These are phyloP conservation scores for Dovyalis caffra DNA, from an alignment of 345 rosid species.

Conservation along the genomic window DNA sequence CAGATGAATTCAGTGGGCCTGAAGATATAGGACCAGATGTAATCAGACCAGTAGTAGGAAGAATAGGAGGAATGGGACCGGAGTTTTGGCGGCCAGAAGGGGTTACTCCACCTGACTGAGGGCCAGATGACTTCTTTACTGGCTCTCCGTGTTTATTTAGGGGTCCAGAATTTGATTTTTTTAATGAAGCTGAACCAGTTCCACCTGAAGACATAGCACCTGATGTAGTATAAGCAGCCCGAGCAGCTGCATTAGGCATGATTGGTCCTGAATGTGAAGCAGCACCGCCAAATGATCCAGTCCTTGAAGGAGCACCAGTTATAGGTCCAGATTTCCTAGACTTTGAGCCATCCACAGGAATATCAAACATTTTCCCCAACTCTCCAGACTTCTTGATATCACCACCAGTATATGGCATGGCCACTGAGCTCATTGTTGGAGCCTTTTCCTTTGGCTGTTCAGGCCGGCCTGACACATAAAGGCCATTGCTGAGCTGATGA, in stretches of 20 bases:
- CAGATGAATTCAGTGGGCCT: conserved; percentile 79
- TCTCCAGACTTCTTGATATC: conserved; percentile 94
- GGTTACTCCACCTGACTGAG: conserved; percentile 91
- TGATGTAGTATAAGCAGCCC: conserved; percentile 64
- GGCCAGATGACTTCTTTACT: conserved; percentile 81
- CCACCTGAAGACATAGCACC: conserved; percentile 65
- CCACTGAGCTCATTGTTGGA: conserved; percentile 82
- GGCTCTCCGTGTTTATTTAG: conserved; percentile 92
- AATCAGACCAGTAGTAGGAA: conserved; percentile 90
- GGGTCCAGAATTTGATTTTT: conserved; percentile 94
- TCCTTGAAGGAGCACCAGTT: conserved; percentile 70
- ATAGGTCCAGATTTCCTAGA: conserved; percentile 96
- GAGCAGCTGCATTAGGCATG: conserved; percentile 71
- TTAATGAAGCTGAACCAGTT: conserved; percentile 74
- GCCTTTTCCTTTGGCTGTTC: conserved; percentile 86
- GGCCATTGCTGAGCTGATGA: conserved; percentile 87
- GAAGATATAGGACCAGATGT: conserved; percentile 93
- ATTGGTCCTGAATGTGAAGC: conserved; percentile 83
- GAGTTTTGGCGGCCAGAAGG: conserved; percentile 80
- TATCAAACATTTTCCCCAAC: conserved; percentile 94
- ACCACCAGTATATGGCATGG: conserved; percentile 97
- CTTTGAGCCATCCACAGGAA: conserved; percentile 63
- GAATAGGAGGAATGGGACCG: conserved; percentile 84
- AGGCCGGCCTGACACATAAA: conserved; percentile 86
- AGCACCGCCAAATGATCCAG: conserved; percentile 85